These are phyloP conservation scores for Amanita polypyramis DNA, from an alignment of 768 basidiomycete species.

Conservation along the genomic window DNA sequence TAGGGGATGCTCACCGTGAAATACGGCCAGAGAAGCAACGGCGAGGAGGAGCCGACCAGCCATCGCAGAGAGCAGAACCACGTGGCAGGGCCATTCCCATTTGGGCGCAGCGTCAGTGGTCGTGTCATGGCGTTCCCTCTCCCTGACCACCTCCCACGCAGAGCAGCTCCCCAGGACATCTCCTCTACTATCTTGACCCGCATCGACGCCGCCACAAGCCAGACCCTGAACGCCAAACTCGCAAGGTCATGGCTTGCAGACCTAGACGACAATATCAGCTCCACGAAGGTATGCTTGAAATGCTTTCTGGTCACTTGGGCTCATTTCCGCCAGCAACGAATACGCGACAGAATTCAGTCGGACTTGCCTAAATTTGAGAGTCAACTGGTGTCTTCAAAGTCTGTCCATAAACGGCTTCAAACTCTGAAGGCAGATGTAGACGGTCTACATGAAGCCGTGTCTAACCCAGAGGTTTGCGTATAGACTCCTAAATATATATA, in stretches of 20 bases:
- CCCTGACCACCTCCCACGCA: slow-evolving; percentile 64
- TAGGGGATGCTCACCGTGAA: slow-evolving; percentile 39
- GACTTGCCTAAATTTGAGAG: slow-evolving; percentile 54
- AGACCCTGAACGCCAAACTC: slow-evolving; percentile 47
- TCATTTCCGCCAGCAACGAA: slow-evolving; percentile 35
- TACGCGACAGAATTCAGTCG: slow-evolving; percentile 63
- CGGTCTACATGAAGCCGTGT: slow-evolving; percentile 36
- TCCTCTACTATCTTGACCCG: slow-evolving; percentile 64
- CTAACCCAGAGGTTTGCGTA: slow-evolving; percentile 45
- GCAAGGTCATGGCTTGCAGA: slow-evolving; percentile 64
- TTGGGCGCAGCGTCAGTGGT: background rate
- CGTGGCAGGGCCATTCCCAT: slow-evolving; percentile 7
- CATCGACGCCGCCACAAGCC: slow-evolving; percentile 49
- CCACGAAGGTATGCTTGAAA: slow-evolving; percentile 51
- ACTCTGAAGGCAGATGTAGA: slow-evolving; percentile 45
- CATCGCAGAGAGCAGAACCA: slow-evolving; percentile 22
- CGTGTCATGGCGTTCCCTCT: slow-evolving; percentile 60
- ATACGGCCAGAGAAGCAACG: slow-evolving; percentile 33
- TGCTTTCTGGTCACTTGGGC: slow-evolving; percentile 10
- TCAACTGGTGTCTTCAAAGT: slow-evolving; percentile 52
- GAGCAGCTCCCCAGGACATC: slow-evolving; percentile 47
- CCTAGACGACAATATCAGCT: slow-evolving; percentile 58
- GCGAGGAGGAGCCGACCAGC: slow-evolving; percentile 35
- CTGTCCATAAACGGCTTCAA: slow-evolving; percentile 49
- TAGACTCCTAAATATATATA: background rate